Evolutionary conservation across 1,284 basidiomycete genomes (phyloP).

Genomic region (Rhodofomes roseus): DNA sequence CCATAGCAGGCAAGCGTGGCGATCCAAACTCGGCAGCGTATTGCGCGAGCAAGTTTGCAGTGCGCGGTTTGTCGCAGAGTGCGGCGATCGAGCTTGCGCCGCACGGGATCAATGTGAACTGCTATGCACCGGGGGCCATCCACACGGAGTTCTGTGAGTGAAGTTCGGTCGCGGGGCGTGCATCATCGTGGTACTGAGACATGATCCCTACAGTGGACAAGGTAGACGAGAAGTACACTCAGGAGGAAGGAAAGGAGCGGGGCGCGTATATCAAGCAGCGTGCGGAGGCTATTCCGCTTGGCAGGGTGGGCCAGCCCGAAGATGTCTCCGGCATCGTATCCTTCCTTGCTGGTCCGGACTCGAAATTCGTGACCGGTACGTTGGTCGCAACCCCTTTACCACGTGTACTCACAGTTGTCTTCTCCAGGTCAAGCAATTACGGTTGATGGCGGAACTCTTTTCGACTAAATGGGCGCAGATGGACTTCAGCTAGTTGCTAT

Average conservation of each 20-base stretch:
- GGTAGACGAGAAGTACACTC: slow-evolving; percentile 5
- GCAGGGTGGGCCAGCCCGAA: slow-evolving; percentile 24
- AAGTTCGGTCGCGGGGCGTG: neutral
- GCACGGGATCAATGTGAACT: slow-evolving; percentile 21
- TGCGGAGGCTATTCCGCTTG: slow-evolving; percentile 10
- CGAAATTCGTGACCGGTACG: slow-evolving; percentile 32
- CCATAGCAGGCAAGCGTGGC: slow-evolving; percentile 18
- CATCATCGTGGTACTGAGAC: neutral
- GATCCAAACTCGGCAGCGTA: slow-evolving; percentile 14
- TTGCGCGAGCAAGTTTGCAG: slow-evolving; percentile 21
- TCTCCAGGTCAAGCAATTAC: slow-evolving; percentile 5
- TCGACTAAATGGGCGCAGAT: neutral
- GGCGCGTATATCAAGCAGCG: slow-evolving; percentile 9
- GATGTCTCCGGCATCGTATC: slow-evolving; percentile 36
- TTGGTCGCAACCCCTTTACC: no score
- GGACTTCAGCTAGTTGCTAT: neutral
- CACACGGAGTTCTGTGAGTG: slow-evolving; percentile 18
- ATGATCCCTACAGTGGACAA: slow-evolving; percentile 2
- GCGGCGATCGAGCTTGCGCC: slow-evolving; percentile 21
- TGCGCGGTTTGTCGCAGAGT: slow-evolving; percentile 20
- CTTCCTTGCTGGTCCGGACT: slow-evolving; percentile 31
- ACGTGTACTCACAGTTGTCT: neutral
- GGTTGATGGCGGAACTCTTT: neutral
- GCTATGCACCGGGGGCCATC: slow-evolving; percentile 20
- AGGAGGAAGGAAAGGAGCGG: neutral